Conservation (phyloP, 2,329 filamentous ascomycete species). For the Annulohypoxylon truncatum region DNA sequence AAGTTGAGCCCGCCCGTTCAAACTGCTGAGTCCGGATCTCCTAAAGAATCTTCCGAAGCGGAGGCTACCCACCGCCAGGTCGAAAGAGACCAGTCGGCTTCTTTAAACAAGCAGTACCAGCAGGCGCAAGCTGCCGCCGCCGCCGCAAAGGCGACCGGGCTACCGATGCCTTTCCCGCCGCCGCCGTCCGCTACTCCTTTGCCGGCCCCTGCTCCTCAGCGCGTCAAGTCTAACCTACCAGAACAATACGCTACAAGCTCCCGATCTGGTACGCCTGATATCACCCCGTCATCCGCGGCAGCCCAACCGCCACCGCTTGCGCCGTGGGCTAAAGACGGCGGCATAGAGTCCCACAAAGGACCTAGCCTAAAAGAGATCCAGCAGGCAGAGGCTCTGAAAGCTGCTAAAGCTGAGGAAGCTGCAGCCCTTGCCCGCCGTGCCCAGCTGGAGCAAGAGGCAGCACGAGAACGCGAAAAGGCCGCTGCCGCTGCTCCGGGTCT, state of each 20-base stretch:
- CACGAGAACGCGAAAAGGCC: slow-evolving; percentile 70
- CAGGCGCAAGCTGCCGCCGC: slow-evolving; percentile 60
- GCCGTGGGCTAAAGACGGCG: slow-evolving; percentile 92
- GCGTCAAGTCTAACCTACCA: slow-evolving; percentile 84
- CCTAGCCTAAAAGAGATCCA: slow-evolving; percentile 97
- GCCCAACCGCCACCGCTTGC: slow-evolving; percentile 78
- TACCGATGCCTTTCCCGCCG: slow-evolving; percentile 81
- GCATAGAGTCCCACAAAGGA: slow-evolving; percentile 76
- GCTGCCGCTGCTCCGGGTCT: slow-evolving; percentile 78
- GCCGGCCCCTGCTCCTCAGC: slow-evolving; percentile 88
- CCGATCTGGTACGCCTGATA: slow-evolving; percentile 80
- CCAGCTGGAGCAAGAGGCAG: slow-evolving; percentile 81
- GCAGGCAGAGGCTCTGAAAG: slow-evolving; percentile 92
- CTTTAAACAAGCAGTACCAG: slow-evolving; percentile 71
- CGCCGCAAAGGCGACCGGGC: slow-evolving; percentile 70
- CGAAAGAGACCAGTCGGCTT: slow-evolving; percentile 40
- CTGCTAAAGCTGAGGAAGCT: slow-evolving; percentile 86
- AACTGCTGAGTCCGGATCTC: slow-evolving; percentile 19
- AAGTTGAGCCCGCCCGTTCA: slow-evolving; percentile 30
- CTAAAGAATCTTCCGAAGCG: slow-evolving; percentile 30
- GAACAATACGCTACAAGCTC: slow-evolving; percentile 74
- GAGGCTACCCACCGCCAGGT: slow-evolving; percentile 31
- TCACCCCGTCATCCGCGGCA: slow-evolving; percentile 53
- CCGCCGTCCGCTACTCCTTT: slow-evolving; percentile 82
- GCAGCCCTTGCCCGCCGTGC: slow-evolving; percentile 82